These are phyloP conservation scores for Rhodofomes roseus DNA, from an alignment of 1,284 basidiomycete genomes.

Conservation along the genomic window DNA sequence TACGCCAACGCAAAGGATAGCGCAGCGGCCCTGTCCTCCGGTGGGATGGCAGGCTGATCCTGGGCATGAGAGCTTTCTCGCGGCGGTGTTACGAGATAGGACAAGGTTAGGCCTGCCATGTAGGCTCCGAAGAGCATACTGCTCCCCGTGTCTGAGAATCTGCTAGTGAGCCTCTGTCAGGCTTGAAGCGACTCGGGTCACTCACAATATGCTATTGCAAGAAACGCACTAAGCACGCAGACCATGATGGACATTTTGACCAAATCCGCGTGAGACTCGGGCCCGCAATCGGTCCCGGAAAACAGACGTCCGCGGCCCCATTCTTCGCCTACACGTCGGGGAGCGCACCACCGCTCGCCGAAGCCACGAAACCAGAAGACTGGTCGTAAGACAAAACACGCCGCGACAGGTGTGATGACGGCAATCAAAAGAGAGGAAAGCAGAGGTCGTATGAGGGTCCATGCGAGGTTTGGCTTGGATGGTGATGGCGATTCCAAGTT, in stretches of 20 bases:
- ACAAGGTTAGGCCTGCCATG: conserved; percentile 21
- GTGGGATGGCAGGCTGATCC: too few species aligned
- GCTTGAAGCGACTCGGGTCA: not conserved
- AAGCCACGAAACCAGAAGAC: conserved; percentile 19
- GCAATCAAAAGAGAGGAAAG: conserved; percentile 35
- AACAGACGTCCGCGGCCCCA: conserved; percentile 13
- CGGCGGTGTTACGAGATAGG: conserved; percentile 20
- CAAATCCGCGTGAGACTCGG: conserved; percentile 20
- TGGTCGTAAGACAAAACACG: conserved; percentile 25
- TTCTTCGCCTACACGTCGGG: conserved; percentile 11
- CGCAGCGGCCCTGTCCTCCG: not conserved
- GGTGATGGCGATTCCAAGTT: not conserved
- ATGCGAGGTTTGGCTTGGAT: conserved; percentile 17
- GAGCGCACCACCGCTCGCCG: conserved; percentile 24
- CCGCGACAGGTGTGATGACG: conserved; percentile 24
- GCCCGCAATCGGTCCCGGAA: conserved; percentile 16
- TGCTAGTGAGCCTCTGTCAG: too few species aligned
- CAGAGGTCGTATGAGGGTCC: conserved; percentile 38
- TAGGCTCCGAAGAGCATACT: conserved; percentile 29
- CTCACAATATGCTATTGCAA: conserved; percentile 24
- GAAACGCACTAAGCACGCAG: conserved; percentile 18
- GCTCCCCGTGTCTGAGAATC: conserved; percentile 24
- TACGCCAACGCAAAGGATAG: conserved; percentile 26
- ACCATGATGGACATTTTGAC: conserved; percentile 22
- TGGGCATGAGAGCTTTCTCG: not conserved